phyloP scores from a whole-genome alignment of 1,139 yeast species.

The Blastobotrys proliferans region DNA sequence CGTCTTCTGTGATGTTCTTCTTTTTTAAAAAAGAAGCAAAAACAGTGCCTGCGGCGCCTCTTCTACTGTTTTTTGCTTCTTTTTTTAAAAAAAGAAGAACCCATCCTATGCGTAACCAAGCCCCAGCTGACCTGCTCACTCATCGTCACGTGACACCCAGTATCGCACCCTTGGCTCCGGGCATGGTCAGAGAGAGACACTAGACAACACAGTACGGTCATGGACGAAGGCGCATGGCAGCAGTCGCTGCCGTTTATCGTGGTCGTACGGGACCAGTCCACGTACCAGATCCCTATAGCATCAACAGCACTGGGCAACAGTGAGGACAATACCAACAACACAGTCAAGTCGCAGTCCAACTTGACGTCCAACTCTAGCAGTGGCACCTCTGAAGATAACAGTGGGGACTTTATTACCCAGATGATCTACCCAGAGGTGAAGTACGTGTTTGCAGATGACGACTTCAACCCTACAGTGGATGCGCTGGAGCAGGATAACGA shows the following conservation, averaged over 20 bases:
- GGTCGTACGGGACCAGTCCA: slow-evolving; percentile 9
- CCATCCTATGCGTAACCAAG: too few species aligned
- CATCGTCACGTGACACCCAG: too few species aligned
- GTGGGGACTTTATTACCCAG: slow-evolving; percentile 12
- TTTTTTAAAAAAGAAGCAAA: too few species aligned
- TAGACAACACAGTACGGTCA: background rate
- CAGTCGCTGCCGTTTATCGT: slow-evolving; percentile 11
- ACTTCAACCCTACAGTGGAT: slow-evolving; percentile 35
- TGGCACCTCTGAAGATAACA: background rate
- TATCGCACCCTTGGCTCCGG: too few species aligned
- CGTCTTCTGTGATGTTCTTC: too few species aligned
- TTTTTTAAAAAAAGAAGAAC: too few species aligned
- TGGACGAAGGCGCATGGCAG: background rate
- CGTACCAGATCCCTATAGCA: slow-evolving; percentile 3
- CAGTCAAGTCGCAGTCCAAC: background rate
- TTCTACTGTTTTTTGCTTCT: too few species aligned
- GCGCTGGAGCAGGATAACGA: slow-evolving; percentile 30
- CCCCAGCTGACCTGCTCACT: too few species aligned
- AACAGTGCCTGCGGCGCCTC: too few species aligned
- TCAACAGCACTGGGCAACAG: background rate
- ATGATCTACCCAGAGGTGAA: slow-evolving; percentile 36
- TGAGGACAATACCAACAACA: background rate
- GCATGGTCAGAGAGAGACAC: too few species aligned
- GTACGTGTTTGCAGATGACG: slow-evolving; percentile 39
- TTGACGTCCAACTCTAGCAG: background rate